Evolutionary conservation across 2,329 filamentous ascomycete genomes (phyloP), one percentile per base, ranked within the genome.

Genomic region (Stenocarpella maydis): DNA sequence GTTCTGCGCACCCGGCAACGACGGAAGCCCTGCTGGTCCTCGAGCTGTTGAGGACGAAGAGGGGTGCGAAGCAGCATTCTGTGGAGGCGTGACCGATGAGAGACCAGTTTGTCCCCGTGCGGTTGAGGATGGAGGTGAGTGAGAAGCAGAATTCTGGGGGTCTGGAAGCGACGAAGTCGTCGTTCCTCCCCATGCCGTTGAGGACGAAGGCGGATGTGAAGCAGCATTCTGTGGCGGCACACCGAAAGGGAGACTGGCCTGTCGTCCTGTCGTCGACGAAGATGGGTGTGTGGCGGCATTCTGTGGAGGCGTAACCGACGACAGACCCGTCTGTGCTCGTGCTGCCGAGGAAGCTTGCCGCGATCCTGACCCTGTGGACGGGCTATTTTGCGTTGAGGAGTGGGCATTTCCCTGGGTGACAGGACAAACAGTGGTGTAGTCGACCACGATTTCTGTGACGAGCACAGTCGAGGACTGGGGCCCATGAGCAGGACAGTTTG

Each of bases 371-470:
- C 26, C 19, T 7, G 39, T 21, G 12, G 41, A 31, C 15, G 41
- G 17, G 17, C 15, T 26, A 15, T 47, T 45, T 10, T 19, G 19
- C 21, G 58, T 19, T 10, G 58, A 49, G 28, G 58, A 49, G 28
- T 24, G 41, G 8, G 4, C 17, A 2, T 47, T 12, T 4, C 6
- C 12, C 10, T 41, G 43, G 21, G 53, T 68, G 19, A 69, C 58
- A 12, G 67, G 67, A 50, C 67, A 69, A 19, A 69, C n/a, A 24
- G 67, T 69, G 5, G 67, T 69, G 28, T 61, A 64, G 12, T 64
- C 55, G 28, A 63, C 34, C 19, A 69, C 55, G 14, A 37, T 21
- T 26, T 64, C 49, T 24, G 67, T 69, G 17, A 69, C 49, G 12
- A 69, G 31, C 3, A 63, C 28, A 10, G 67, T 69, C 12, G 67